Percentiles rank a stretch among this genome's conserved stretches.
Conservation (phyloP, 139 green algal species). For the Raphidocelis subcapitata region DNA sequence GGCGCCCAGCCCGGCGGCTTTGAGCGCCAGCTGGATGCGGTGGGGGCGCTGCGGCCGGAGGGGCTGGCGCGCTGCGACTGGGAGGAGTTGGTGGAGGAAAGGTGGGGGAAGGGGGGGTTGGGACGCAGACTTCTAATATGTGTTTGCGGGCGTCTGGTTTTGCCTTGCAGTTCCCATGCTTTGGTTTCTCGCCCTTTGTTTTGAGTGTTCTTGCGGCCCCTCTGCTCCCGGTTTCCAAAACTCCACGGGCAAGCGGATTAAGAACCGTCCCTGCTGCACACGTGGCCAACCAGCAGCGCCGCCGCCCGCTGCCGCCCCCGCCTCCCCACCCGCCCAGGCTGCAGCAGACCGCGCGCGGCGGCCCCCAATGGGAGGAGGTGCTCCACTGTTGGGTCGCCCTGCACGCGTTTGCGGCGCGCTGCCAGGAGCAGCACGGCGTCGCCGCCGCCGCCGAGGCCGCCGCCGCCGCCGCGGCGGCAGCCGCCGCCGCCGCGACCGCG, state of each 20-base stretch:
- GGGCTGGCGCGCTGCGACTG: conserved; percentile 18
- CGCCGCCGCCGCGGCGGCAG: no score
- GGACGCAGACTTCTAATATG: neutral
- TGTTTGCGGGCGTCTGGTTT: neutral
- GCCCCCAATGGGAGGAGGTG: conserved; percentile 51
- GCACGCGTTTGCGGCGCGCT: conserved; percentile 11
- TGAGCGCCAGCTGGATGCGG: conserved; percentile 43
- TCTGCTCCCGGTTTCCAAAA: no score
- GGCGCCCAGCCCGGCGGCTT: conserved; percentile 9
- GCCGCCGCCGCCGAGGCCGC: no score
- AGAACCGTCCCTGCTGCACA: no score
- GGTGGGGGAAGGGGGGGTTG: neutral
- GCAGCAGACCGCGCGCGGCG: neutral
- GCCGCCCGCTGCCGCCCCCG: no score
- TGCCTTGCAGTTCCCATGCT: no score
- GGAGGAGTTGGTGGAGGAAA: conserved; percentile 38
- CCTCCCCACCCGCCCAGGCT: no score
- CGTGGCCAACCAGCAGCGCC: no score
- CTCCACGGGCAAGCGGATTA: no score
- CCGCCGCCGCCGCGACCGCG: no score
- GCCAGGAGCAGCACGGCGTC: neutral
- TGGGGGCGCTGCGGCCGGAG: conserved; percentile 28
- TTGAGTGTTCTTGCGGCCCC: no score
- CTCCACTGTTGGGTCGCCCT: conserved; percentile 49
- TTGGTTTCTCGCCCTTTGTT: no score